Evolutionary conservation across 768 basidiomycete genomes (phyloP).

Genomic region (Boletus vinaceobasis): DNA sequence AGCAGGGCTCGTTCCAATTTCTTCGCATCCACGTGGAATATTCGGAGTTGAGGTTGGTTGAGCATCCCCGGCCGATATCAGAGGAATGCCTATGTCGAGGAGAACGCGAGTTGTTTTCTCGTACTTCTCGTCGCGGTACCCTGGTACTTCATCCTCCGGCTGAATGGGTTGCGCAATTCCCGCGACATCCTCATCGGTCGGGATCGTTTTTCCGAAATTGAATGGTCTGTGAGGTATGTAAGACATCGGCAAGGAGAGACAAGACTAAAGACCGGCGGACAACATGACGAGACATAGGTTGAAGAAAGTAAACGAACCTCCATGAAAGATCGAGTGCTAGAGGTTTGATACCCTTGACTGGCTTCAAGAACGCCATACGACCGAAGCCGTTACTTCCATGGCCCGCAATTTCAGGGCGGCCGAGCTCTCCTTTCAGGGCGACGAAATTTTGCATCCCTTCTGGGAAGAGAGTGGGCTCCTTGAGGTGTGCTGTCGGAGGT

Average conservation of each 20-base stretch:
- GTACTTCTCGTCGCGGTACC: slow-evolving; percentile 14
- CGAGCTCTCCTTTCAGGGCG: slow-evolving; percentile 16
- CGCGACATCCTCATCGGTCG: slow-evolving; percentile 32
- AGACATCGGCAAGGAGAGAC: background rate
- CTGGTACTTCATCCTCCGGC: slow-evolving; percentile 9
- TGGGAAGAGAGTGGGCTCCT: slow-evolving; percentile 33
- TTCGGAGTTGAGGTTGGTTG: slow-evolving; percentile 2
- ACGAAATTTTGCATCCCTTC: slow-evolving; percentile 28
- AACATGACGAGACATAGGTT: background rate
- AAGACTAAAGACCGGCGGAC: background rate
- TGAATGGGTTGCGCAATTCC: slow-evolving; percentile 15
- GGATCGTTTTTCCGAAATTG: slow-evolving; percentile 36
- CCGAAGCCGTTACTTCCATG: background rate
- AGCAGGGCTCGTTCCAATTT: slow-evolving; percentile 26
- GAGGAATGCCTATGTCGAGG: slow-evolving; percentile 4
- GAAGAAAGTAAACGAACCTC: slow-evolving; percentile 44
- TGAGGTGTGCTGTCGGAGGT: slow-evolving; percentile 48
- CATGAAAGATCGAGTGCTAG: slow-evolving; percentile 62
- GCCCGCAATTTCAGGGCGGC: background rate
- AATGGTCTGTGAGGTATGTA: slow-evolving; percentile 40
- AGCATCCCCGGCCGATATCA: slow-evolving; percentile 10
- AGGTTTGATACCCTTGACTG: slow-evolving; percentile 56
- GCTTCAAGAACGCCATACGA: slow-evolving; percentile 38
- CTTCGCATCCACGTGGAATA: slow-evolving; percentile 19
- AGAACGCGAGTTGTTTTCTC: slow-evolving; percentile 7